phyloP scores from a whole-genome alignment of 805 yeast genomes.

The Metschnikowia baotianmanensis region DNA sequence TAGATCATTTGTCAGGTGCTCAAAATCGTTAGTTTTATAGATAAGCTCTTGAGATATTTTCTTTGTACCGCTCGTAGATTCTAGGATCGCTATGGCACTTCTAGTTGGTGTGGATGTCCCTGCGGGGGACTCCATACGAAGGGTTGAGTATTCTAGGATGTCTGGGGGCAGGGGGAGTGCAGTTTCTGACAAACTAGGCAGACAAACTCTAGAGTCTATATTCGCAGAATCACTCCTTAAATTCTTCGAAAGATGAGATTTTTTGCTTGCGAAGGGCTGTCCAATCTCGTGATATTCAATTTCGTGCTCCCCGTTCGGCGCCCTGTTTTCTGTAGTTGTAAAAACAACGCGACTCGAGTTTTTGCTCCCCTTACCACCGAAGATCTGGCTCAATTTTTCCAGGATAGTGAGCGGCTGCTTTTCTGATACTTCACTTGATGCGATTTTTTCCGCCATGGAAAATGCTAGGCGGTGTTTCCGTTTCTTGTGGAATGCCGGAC shows the following conservation, averaged over 20 bases:
- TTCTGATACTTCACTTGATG: background rate
- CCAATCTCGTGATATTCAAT: no score
- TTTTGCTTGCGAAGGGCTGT: background rate
- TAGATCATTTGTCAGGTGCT: no score
- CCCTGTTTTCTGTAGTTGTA: constrained; percentile 1
- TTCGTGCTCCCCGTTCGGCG: background rate
- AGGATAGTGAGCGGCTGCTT: background rate
- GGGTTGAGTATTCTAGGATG: background rate
- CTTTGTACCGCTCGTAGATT: no score
- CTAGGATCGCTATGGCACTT: no score
- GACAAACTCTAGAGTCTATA: no score
- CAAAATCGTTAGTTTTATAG: no score
- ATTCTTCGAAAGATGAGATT: background rate
- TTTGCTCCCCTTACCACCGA: background rate
- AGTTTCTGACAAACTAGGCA: no score
- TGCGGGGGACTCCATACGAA: background rate
- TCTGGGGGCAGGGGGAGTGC: no score
- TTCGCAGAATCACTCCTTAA: no score
- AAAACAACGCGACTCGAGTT: background rate
- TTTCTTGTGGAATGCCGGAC: background rate
- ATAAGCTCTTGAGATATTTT: no score
- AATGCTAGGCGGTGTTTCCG: constrained; percentile 4
- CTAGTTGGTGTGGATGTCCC: constrained; percentile 3
- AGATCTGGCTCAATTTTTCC: constrained; percentile 3
- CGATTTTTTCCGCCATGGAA: constrained; percentile 1